A percentile compares a stretch with the other conserved stretches of the same genome.
Conservation (phyloP, 2,329 filamentous ascomycete species). For the Stachybotrys elegans region DNA sequence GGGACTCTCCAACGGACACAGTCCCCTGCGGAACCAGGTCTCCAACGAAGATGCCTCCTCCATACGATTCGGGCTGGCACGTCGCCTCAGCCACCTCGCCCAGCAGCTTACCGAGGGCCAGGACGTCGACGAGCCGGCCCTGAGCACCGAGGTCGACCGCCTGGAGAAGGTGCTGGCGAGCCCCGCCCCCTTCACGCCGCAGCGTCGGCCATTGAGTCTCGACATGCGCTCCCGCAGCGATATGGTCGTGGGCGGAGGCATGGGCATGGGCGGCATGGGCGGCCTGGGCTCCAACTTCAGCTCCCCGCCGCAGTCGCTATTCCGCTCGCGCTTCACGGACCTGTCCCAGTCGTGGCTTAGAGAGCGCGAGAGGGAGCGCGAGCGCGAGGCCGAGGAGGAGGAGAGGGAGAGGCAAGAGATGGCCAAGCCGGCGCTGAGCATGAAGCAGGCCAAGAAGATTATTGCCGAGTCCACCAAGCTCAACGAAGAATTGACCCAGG, state of each 20-base stretch:
- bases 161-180: conserved; percentile 26
- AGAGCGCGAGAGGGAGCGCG: conserved; percentile 18
- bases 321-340: conserved; percentile 34
- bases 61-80: conserved; percentile 31
- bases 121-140: conserved; percentile 28
- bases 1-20: conserved; percentile 22
- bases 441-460: conserved; percentile 29
- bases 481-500: conserved; percentile 42
- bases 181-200: neutral
- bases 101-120: conserved; percentile 29
- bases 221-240: conserved; percentile 21
- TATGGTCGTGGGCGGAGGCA: conserved; percentile 1
- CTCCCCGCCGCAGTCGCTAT: conserved; percentile 29
- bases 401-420: conserved; percentile 19
- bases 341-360: conserved; percentile 29
- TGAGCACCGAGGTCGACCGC: conserved; percentile 32
- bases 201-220: conserved; percentile 13
- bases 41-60: conserved; percentile 5
- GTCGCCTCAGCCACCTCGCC: conserved; percentile 32
- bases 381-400: conserved; percentile 16
- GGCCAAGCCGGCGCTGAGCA: conserved; percentile 24
- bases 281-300: conserved; percentile 21
- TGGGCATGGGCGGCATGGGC: too few relatives aligned
- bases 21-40: conserved; percentile 24
- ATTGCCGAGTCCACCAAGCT: conserved; percentile 35